These are phyloP conservation scores for Suhomyces terraborum DNA, from an alignment of 1,139 yeast genomes.

Conservation along the genomic window DNA sequence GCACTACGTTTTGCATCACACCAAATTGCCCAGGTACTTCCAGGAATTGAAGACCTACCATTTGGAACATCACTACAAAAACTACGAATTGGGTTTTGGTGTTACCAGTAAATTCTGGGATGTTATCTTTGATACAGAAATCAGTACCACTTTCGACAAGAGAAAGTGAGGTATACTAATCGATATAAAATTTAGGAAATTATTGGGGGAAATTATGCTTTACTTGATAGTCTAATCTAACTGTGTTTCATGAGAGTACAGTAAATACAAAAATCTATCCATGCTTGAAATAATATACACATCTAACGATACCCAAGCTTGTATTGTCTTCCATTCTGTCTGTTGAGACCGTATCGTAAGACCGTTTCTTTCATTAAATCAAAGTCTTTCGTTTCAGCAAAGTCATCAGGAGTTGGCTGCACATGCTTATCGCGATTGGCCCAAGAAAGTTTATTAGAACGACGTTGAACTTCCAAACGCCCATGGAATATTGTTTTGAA, in stretches of 20 bases:
- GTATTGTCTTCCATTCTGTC: background rate
- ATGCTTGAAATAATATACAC: background rate
- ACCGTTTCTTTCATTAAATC: background rate
- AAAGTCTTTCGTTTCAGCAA: background rate
- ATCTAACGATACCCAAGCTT: background rate
- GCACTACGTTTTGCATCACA: conserved; percentile 85
- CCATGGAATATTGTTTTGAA: conserved; percentile 12
- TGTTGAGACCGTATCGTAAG: background rate
- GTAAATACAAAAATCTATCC: background rate
- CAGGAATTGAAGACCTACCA: conserved; percentile 85
- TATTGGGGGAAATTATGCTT: background rate
- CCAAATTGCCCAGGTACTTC: conserved; percentile 70
- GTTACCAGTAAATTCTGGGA: conserved; percentile 96
- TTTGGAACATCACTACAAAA: conserved; percentile 95
- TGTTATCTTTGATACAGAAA: conserved; percentile 75
- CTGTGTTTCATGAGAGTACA: background rate
- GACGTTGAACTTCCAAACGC: conserved; percentile 14
- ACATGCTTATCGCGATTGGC: background rate
- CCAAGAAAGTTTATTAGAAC: conserved; percentile 14
- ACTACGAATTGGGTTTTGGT: conserved; percentile 94
- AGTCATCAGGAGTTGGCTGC: background rate
- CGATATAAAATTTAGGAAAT: background rate
- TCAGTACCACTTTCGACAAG: conserved; percentile 39
- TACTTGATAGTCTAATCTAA: background rate
- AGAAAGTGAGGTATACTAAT: conserved; percentile 21